Evolutionary conservation across 2,329 filamentous ascomycete species (phyloP), one percentile per base, ranked within the genome.

Genomic region (Ceratocystis variospora): DNA sequence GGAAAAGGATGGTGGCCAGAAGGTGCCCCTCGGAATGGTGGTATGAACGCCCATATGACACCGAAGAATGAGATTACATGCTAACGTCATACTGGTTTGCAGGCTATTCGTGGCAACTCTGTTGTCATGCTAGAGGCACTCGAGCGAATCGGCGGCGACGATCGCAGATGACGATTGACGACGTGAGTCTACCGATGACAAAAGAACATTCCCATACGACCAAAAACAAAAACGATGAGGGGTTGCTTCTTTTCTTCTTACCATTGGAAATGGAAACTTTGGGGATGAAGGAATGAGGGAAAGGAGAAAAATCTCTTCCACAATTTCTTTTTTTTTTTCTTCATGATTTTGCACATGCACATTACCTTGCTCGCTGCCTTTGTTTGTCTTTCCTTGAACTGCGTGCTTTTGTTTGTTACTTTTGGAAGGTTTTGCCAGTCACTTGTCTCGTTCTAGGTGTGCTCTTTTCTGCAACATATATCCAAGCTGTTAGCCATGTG

Each of bases 21-120:
- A 96, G 78, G 86, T 89, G 70, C 84, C 86, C 72, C 82, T 97
- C 68, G 94, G 94, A 74, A 96, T 96, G 88, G 89, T 96, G 69
- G 93, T 91, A 84, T 70, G 87, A 82, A 61, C 10, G 37, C 5
- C 15, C 61, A 44, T 25, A 22, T 8, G 53, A 17, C 10, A 41
- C 17, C n/a, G n/a, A 25, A 5, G 59, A n/a, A 31, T 15, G 22
- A 19, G 57, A 3, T 25, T 22, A 17, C 22, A 15, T 2, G 44
- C 75, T 78, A 67, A 77, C 53, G 1, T n/a, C 25, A 19, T 25
- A 19, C 1, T 46, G 41, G 7, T 2, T 2, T 19, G 31, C 5
- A 91, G 88, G 89, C 96, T 70, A 96, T 99, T 73, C 89, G 95
- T 71, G 94, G 94, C 70, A 99, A 99, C 78, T 96, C 93, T 1